A percentile compares a stretch with the other conserved stretches of the same genome.
These are phyloP conservation scores for Saprolegnia diclina DNA, from an alignment of 352 stramenopile species.

Conservation along the genomic window DNA sequence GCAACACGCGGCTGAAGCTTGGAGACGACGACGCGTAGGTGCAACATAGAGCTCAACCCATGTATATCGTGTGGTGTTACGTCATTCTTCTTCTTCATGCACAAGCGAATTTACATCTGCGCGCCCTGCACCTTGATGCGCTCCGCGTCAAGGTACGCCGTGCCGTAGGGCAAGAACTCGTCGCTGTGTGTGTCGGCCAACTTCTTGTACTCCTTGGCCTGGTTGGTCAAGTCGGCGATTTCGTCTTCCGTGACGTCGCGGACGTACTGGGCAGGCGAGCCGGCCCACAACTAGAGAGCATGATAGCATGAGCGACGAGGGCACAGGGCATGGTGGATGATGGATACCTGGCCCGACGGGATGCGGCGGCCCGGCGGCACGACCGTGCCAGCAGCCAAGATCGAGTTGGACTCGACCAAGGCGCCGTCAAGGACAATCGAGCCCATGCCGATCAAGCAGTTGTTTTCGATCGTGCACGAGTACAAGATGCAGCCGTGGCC, in stretches of 20 bases:
- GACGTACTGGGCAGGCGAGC: constrained; percentile 94
- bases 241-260: constrained; percentile 90
- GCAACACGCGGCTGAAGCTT: constrained; percentile 40
- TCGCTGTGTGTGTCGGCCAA: constrained; percentile 83
- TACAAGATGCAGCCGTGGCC: constrained; percentile 93
- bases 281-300: constrained; percentile 82
- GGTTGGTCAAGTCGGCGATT: constrained; percentile 82
- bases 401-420: constrained; percentile 90
- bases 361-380: constrained; percentile 85
- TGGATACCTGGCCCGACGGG: constrained; percentile 76
- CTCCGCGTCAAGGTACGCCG: constrained; percentile 83
- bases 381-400: constrained; percentile 94
- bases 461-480: constrained; percentile 94
- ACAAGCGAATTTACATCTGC: constrained; percentile 51
- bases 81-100: neutral
- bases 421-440: constrained; percentile 90
- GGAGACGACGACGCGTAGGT: constrained; percentile 6
- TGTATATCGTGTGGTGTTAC: constrained; percentile 14
- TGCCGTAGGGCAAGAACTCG: constrained; percentile 87
- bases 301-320: neutral
- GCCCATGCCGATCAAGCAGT: constrained; percentile 95
- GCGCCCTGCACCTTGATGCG: constrained; percentile 77
- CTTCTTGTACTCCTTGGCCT: constrained; percentile 78
- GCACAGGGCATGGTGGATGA: neutral
- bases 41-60: neutral